These are phyloP conservation scores for Moniliophthora roreri DNA, from an alignment of 1,284 basidiomycete genomes.

Conservation along the genomic window DNA sequence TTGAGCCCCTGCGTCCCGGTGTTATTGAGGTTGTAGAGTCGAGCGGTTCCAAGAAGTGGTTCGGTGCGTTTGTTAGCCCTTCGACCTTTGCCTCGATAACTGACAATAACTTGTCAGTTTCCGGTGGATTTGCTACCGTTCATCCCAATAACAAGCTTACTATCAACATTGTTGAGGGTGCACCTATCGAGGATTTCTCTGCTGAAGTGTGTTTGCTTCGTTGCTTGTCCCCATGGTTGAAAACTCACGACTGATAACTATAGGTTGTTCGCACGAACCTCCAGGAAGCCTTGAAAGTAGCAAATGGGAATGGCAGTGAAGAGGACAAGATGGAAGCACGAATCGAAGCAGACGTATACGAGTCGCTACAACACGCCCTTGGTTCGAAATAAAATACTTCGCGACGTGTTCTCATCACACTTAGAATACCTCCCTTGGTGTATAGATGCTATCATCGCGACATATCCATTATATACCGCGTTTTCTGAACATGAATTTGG, in stretches of 20 bases:
- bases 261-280: slow-evolving; percentile 91
- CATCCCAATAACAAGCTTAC: slow-evolving; percentile 97
- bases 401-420: not conserved
- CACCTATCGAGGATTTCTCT: slow-evolving; percentile 90
- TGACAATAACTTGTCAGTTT: slow-evolving; percentile 56
- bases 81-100: not conserved
- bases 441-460: not conserved
- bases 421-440: not conserved
- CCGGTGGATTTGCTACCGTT: slow-evolving; percentile 96
- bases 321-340: slow-evolving; percentile 93
- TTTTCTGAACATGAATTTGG: no score
- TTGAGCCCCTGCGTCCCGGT: slow-evolving; percentile 91
- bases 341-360: slow-evolving; percentile 96
- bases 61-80: slow-evolving; percentile 61
- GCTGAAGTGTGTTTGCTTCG: slow-evolving; percentile 58
- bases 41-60: slow-evolving; percentile 89
- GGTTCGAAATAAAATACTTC: slow-evolving; percentile 13
- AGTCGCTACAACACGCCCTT: slow-evolving; percentile 87
- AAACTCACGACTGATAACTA: slow-evolving; percentile 1
- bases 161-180: slow-evolving; percentile 97
- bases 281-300: slow-evolving; percentile 85
- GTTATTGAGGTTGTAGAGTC: slow-evolving; percentile 91
- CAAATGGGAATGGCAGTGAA: slow-evolving; percentile 83
- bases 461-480: not conserved
- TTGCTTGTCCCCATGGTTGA: slow-evolving; percentile 8